phyloP scores from a whole-genome alignment of 495 filamentous ascomycete genomes.

The Aspergillus ellipticus region DNA sequence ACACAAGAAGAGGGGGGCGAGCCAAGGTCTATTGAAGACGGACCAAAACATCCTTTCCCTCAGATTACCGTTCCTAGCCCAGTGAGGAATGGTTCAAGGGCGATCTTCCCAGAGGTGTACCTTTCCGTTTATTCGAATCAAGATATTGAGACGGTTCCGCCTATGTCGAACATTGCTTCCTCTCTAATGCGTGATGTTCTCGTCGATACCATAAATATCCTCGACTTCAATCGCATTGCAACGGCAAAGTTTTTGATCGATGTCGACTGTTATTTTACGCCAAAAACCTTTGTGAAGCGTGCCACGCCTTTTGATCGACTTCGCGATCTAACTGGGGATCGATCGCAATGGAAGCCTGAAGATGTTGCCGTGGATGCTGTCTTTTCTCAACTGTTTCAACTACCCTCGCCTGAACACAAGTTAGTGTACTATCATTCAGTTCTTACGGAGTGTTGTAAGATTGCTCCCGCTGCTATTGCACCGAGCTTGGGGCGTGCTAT shows the following conservation, averaged over 20 bases:
- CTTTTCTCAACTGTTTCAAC: slow-evolving; percentile 87
- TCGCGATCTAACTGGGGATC: slow-evolving; percentile 60
- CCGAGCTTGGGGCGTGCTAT: slow-evolving; percentile 93
- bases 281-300: slow-evolving; percentile 84
- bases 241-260: slow-evolving; percentile 89
- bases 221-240: slow-evolving; percentile 87
- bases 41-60: slow-evolving; percentile 71
- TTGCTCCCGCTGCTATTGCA: slow-evolving; percentile 92
- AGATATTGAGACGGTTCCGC: slow-evolving; percentile 87
- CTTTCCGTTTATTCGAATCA: slow-evolving; percentile 89
- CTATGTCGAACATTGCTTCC: slow-evolving; percentile 67
- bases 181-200: slow-evolving; percentile 80
- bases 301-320: slow-evolving; percentile 88
- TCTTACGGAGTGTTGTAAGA: slow-evolving; percentile 91
- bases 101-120: slow-evolving; percentile 87
- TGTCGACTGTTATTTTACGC: slow-evolving; percentile 88
- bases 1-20: slow-evolving; percentile 26
- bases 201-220: slow-evolving; percentile 88
- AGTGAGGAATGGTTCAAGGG: slow-evolving; percentile 65
- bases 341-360: slow-evolving; percentile 93
- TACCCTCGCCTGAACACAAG: slow-evolving; percentile 88
- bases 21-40: slow-evolving; percentile 42
- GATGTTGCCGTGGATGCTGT: slow-evolving; percentile 96
- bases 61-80: slow-evolving; percentile 68
- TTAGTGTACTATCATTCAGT: slow-evolving; percentile 94